phyloP scores from a whole-genome alignment of 2,329 filamentous ascomycete species.

The Ophiostoma pallidulum region DNA sequence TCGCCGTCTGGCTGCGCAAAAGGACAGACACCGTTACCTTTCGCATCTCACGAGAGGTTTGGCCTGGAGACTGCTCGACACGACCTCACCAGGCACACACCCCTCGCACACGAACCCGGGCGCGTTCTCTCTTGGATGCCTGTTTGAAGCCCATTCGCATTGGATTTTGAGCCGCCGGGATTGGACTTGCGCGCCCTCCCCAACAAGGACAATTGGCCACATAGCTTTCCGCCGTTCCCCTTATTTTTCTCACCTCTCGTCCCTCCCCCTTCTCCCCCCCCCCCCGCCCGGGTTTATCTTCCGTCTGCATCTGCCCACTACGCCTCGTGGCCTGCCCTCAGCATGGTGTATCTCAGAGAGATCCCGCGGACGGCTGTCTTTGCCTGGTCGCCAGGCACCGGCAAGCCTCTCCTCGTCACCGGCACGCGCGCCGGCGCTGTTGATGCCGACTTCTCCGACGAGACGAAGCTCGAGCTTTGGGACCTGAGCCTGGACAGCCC shows the following conservation, averaged over 20 bases:
- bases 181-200: conserved; percentile 1
- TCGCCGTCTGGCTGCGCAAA: conserved; percentile 5
- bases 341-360: conserved; percentile 93
- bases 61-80: neutral
- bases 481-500: conserved; percentile 75
- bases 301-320: too few relatives aligned
- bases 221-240: neutral
- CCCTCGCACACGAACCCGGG: neutral
- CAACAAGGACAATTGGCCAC: too few relatives aligned
- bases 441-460: conserved; percentile 93
- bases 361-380: conserved; percentile 95
- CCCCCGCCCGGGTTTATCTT: neutral
- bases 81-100: neutral
- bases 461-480: conserved; percentile 95
- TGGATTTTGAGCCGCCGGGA: neutral
- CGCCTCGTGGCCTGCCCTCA: neutral
- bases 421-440: conserved; percentile 93
- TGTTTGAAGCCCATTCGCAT: neutral
- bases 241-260: neutral
- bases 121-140: neutral
- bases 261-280: neutral
- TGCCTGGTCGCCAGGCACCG: conserved; percentile 81
- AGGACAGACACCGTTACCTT: conserved; percentile 13
- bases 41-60: neutral
- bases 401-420: conserved; percentile 76